Base-by-base conservation (phyloP, 2,329 filamentous ascomycete species). In the Huntiella savannae region DNA sequence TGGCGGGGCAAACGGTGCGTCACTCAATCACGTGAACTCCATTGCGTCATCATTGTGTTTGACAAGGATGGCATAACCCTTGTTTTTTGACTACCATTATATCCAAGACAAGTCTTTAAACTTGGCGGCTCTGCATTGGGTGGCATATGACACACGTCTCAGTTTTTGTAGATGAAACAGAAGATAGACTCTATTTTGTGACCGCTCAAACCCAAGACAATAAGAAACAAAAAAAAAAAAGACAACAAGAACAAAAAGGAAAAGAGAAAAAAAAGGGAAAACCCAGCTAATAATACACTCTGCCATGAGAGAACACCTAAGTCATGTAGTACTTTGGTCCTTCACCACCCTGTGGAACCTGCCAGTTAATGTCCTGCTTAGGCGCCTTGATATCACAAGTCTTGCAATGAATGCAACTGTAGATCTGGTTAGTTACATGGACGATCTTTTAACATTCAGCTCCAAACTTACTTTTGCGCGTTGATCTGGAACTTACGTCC, bases 331-430 rank as follows among this genome's bases (percentile, higher is more conserved):
- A 80, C 60, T 80, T 79, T 33, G 76, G 76, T 1, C 76, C 76
- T 55, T 79, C 91, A 44, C 88, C 91, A 53, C 91, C 87, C 60
- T 95, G 86, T 5, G 91, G 91, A 32, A 91, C 91, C 55, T 85
- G 76, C 85, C 85, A 94, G 62, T 94, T 95, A 63, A 98, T 96
- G 59, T 96, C 91, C 66, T 98, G 91, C 52, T 79, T 75, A 5
- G 91, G 91, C 12, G 85, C 88, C 67, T 98, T 98, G 67, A 98
- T 98, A 62, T 98, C 91, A 61, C 91, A 98, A 11, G 91, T 98
- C 73, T 98, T 98, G 72, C 91, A 98, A 65, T 98, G 91, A 53
- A 98, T 93, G 61, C 91, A 98, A 65, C 87, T 94, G 43, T n/a
- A 36, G 43, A 19, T n/a, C 7, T 22, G 15, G 45, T 40, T 54